These are phyloP conservation scores for Linnemannia exigua DNA, from an alignment of 192 early-diverging fungal species.

Conservation along the genomic window DNA sequence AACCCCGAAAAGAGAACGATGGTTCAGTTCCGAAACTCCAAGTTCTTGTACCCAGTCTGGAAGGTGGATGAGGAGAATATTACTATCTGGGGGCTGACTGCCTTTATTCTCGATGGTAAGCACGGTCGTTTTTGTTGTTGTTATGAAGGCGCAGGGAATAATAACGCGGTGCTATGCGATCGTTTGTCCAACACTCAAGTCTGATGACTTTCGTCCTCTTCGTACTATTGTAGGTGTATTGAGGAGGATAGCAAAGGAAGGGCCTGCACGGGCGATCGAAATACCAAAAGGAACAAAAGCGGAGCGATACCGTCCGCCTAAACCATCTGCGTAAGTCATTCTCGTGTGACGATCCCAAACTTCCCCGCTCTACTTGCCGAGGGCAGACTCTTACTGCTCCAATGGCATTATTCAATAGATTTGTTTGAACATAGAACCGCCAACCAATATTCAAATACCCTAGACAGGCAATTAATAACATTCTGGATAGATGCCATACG, in stretches of 20 bases:
- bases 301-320: constrained; percentile 18
- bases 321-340: constrained; percentile 36
- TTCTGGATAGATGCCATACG: no score
- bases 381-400: not conserved
- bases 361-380: not conserved
- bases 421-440: not conserved
- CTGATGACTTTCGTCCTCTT: no score
- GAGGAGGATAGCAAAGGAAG: constrained; percentile 18
- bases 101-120: constrained; percentile 79
- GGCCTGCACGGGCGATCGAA: constrained; percentile 19
- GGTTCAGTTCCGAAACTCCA: constrained; percentile 67
- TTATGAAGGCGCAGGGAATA: no score
- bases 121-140: not conserved
- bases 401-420: not conserved
- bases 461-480: not conserved
- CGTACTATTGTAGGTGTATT: constrained; percentile 20
- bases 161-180: no score
- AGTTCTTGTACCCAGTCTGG: constrained; percentile 72
- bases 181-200: no score
- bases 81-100: constrained; percentile 86
- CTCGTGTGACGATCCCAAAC: not conserved
- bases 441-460: not conserved
- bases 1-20: constrained; percentile 55
- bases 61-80: constrained; percentile 58
- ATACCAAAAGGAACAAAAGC: constrained; percentile 24